Conservation (phyloP, 2,329 filamentous ascomycete genomes). For the Penicillium palitans region DNA sequence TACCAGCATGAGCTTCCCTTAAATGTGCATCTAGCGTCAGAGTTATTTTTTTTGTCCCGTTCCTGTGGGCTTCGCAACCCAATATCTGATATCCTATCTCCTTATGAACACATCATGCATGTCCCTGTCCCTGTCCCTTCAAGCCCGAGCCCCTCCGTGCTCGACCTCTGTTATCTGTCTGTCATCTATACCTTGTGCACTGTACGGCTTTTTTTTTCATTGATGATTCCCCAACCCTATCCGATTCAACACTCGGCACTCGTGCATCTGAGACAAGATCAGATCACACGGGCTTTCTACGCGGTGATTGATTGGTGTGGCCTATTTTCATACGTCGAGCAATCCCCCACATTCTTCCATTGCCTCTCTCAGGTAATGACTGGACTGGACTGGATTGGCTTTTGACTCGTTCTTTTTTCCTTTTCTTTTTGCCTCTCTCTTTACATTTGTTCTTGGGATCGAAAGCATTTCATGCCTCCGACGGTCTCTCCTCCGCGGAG, state of each 20-base stretch:
- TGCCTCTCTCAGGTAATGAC: background rate
- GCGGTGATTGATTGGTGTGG: background rate
- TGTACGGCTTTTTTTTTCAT: conserved; percentile 1
- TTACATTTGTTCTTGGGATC: background rate
- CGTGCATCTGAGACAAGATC: background rate
- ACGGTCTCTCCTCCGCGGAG: background rate
- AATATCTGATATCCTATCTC: background rate
- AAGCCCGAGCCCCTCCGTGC: background rate
- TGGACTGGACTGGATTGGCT: background rate
- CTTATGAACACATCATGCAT: conserved; percentile 7
- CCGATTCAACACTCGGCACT: background rate
- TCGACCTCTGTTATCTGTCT: background rate
- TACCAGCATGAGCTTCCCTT: conserved; percentile 4
- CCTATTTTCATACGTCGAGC: background rate
- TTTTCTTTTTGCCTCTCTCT: background rate
- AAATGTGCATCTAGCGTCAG: conserved; percentile 10
- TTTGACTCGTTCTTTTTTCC: background rate
- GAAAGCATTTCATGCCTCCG: background rate
- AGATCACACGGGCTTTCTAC: background rate
- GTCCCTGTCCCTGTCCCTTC: background rate
- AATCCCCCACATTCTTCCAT: background rate
- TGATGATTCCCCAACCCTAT: conserved; percentile 7
- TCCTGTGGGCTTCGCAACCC: background rate
- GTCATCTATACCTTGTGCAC: conserved; percentile 9
- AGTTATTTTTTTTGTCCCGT: background rate